phyloP scores from a whole-genome alignment of 2,329 filamentous ascomycete species.

The Colletotrichum noveboracense region DNA sequence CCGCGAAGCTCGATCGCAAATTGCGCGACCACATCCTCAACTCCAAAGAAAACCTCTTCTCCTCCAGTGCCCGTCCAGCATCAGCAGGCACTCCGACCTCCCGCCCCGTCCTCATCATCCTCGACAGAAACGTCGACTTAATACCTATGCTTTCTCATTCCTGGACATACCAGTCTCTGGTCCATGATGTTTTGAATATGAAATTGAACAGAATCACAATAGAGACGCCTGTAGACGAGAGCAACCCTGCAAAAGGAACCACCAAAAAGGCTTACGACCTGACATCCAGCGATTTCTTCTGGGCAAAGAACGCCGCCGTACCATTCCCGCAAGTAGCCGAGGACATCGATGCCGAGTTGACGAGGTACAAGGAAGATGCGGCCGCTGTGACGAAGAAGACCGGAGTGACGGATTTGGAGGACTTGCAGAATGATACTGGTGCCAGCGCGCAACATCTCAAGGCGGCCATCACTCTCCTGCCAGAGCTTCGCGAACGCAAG shows the following conservation, averaged over 20 bases:
- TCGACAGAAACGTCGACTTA: conserved; percentile 94
- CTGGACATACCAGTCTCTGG: conserved; percentile 79
- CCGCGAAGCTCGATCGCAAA: conserved; percentile 92
- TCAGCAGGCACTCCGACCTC: conserved; percentile 69
- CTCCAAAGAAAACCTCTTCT: conserved; percentile 97
- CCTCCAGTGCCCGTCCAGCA: conserved; percentile 62
- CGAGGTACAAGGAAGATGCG: conserved; percentile 94
- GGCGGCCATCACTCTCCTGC: conserved; percentile 90
- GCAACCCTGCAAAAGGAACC: conserved; percentile 74
- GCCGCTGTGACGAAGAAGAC: conserved; percentile 95
- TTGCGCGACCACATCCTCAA: conserved; percentile 96
- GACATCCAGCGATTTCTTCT: conserved; percentile 92
- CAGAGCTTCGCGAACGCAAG: conserved; percentile 91
- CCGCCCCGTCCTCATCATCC: conserved; percentile 87
- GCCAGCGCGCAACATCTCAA: conserved; percentile 94
- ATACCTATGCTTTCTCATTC: conserved; percentile 99
- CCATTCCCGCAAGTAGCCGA: conserved; percentile 97
- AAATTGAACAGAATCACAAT: conserved; percentile 92
- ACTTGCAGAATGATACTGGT: conserved; percentile 87
- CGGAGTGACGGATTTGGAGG: conserved; percentile 89
- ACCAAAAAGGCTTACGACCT: conserved; percentile 91
- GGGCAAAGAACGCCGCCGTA: conserved; percentile 87
- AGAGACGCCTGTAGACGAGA: conserved; percentile 80
- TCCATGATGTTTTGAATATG: conserved; percentile 66
- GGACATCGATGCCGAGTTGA: conserved; percentile 92